A percentile compares a stretch with the other conserved stretches of the same genome.
These are phyloP conservation scores for Akebia trifoliata DNA, from an alignment of 164 flowering plant species.

Conservation along the genomic window DNA sequence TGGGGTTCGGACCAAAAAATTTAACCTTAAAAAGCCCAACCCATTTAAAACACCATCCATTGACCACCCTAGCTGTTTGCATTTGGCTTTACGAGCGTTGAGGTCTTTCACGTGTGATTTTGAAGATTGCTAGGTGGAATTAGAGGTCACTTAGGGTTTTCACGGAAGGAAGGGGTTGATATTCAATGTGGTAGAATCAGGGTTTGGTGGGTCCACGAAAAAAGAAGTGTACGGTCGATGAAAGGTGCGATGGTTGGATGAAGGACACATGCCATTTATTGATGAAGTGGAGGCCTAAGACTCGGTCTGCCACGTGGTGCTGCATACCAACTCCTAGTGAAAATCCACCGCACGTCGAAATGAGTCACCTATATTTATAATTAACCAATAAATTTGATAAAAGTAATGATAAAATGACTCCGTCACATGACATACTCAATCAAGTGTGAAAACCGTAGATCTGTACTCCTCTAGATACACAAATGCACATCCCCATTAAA, in stretches of 20 bases:
- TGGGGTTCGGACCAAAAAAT: no score
- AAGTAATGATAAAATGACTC: no score
- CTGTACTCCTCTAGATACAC: no score
- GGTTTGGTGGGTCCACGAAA: conserved; percentile 51
- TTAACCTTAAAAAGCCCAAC: no score
- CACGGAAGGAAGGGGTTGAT: conserved; percentile 50
- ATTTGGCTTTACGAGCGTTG: conserved; percentile 38
- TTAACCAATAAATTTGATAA: no score
- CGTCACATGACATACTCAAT: no score
- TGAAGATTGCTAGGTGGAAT: conserved; percentile 33
- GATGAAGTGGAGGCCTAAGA: conserved; percentile 54
- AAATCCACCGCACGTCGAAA: no score
- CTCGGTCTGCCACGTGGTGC: conserved; percentile 68
- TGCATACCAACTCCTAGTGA: conserved; percentile 73
- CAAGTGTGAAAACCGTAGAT: no score
- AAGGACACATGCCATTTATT: conserved; percentile 64
- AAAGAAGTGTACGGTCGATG: conserved; percentile 57
- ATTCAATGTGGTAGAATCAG: conserved; percentile 62
- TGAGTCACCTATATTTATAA: no score
- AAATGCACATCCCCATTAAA: no score
- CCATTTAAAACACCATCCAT: no score
- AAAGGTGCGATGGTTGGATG: conserved; percentile 46
- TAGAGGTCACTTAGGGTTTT: no score
- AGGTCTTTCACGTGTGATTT: conserved; percentile 38
- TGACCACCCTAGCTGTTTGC: conserved; percentile 45